phyloP scores from a whole-genome alignment of 1,139 yeast species.

The Kurtzmaniella quercitrusa region DNA sequence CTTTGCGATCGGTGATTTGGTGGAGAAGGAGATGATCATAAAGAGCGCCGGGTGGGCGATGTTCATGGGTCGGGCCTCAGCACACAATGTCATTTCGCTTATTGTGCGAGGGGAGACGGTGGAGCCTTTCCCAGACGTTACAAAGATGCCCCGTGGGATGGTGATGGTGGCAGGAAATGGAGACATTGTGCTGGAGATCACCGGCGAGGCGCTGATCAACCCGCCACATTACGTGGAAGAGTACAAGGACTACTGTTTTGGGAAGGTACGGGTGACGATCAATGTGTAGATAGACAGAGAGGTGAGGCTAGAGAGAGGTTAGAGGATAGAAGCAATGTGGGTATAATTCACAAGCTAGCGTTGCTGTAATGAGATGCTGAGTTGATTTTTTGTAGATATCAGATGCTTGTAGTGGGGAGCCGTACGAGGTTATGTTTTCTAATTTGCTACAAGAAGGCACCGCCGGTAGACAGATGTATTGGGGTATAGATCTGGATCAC shows the following conservation, averaged over 20 bases:
- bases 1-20: constrained; percentile 40
- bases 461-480: no score
- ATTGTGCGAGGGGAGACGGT: constrained; percentile 26
- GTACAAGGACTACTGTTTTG: constrained; percentile 32
- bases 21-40: constrained; percentile 33
- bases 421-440: no score
- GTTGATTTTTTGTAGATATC: no score
- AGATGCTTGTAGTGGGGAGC: no score
- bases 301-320: no score
- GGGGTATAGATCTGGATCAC: no score
- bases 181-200: constrained; percentile 36
- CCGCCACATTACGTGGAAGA: constrained; percentile 34
- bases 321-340: no score
- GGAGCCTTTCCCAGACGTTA: constrained; percentile 34
- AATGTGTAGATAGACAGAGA: constrained; percentile 7
- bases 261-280: constrained; percentile 11
- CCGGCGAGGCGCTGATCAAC: constrained; percentile 33
- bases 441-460: no score
- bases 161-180: constrained; percentile 41
- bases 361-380: no score
- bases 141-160: constrained; percentile 38
- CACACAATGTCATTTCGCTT: constrained; percentile 31
- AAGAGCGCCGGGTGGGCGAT: constrained; percentile 49
- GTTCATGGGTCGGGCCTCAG: constrained; percentile 40
- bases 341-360: no score